Conservation (phyloP, 2,329 filamentous ascomycete genomes). For the Exophiala aquamarina region DNA sequence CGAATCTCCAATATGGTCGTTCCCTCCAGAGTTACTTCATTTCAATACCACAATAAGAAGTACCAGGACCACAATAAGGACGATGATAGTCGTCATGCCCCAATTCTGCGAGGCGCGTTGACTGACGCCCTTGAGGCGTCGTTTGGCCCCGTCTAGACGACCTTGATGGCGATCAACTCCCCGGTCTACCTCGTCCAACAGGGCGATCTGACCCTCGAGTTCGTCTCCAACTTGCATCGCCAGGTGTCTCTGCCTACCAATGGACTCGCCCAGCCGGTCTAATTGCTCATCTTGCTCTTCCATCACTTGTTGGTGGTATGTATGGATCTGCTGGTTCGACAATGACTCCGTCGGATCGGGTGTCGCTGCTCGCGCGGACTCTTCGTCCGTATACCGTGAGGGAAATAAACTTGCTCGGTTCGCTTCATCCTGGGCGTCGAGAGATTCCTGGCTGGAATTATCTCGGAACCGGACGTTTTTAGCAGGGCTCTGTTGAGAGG, state of each 20-base stretch:
- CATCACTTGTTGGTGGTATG: constrained; percentile 77
- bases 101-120: constrained; percentile 78
- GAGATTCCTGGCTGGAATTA: constrained; percentile 46
- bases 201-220: constrained; percentile 81
- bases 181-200: constrained; percentile 87
- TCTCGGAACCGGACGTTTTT: constrained; percentile 90
- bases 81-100: constrained; percentile 79
- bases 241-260: constrained; percentile 84
- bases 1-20: no score
- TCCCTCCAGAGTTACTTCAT: constrained; percentile 49
- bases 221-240: constrained; percentile 97
- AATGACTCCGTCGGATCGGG: constrained; percentile 63
- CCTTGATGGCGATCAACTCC: constrained; percentile 77
- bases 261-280: constrained; percentile 81
- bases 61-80: constrained; percentile 78
- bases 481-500: constrained; percentile 45
- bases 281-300: constrained; percentile 91
- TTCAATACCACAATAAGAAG: constrained; percentile 81
- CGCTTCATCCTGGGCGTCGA: constrained; percentile 49
- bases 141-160: constrained; percentile 72
- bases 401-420: constrained; percentile 62
- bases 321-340: constrained; percentile 81
- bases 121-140: constrained; percentile 69
- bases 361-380: constrained; percentile 54
- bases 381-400: constrained; percentile 41